Evolutionary conservation across 108 stramenopile species (phyloP).

Genomic region (Mediolabrus comicus): DNA sequence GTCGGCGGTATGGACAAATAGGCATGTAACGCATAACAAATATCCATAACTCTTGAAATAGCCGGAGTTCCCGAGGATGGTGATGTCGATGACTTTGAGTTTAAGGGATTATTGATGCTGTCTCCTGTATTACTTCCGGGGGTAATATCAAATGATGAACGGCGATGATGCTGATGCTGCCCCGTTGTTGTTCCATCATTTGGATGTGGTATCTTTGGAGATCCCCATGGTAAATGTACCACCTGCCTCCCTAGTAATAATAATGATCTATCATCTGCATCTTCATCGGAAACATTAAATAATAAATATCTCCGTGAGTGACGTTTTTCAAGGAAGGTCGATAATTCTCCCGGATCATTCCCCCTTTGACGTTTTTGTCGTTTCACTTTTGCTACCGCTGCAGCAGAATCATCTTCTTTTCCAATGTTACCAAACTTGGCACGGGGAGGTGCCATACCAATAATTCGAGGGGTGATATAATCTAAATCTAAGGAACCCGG

Average conservation of each 20-base stretch:
- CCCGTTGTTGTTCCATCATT: not conserved
- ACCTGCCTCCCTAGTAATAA: constrained; percentile 63
- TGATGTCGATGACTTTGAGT: too few relatives aligned
- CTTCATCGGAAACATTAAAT: constrained; percentile 56
- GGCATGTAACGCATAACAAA: constrained; percentile 74
- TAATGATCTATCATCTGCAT: constrained; percentile 53
- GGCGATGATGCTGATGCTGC: too few relatives aligned
- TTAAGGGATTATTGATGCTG: not conserved
- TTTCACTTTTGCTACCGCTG: not conserved
- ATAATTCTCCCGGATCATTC: constrained; percentile 54
- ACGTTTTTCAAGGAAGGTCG: constrained; percentile 51
- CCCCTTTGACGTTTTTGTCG: constrained; percentile 18
- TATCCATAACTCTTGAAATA: constrained; percentile 53
- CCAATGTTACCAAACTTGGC: constrained; percentile 19
- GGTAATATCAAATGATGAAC: not conserved
- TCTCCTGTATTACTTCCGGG: not conserved
- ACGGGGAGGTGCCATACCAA: constrained; percentile 57
- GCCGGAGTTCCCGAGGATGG: constrained; percentile 54
- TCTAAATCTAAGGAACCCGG: constrained; percentile 49
- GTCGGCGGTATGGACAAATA: constrained; percentile 50
- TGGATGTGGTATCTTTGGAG: constrained; percentile 20
- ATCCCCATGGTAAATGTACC: constrained; percentile 65
- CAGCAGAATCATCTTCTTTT: not conserved
- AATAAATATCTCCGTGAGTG: constrained; percentile 56
- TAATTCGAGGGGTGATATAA: constrained; percentile 61